Evolutionary conservation across 345 rosid species (phyloP).

Genomic region (Mangifera indica): DNA sequence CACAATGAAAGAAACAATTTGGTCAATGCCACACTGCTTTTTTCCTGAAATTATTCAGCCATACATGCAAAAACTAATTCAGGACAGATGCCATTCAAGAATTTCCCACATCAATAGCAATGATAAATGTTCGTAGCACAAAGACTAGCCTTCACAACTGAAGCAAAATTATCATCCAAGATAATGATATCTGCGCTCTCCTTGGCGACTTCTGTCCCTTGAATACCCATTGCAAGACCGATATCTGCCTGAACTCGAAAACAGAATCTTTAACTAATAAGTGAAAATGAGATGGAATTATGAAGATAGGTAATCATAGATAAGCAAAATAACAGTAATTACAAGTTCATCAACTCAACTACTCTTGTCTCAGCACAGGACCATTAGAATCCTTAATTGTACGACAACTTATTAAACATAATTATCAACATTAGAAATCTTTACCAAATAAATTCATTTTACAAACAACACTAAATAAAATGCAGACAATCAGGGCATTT

Average conservation of each 20-base stretch:
- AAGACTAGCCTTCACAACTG: constrained; percentile 86
- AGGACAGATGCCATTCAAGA: neutral
- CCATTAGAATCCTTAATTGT: neutral
- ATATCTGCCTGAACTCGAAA: constrained; percentile 78
- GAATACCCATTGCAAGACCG: constrained; percentile 98
- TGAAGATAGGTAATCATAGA: neutral
- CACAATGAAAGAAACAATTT: neutral
- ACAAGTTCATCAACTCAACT: neutral
- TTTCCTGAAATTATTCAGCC: neutral
- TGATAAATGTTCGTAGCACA: neutral
- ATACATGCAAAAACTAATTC: neutral
- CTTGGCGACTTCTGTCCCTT: constrained; percentile 98
- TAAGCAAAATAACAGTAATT: neutral
- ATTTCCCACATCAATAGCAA: neutral
- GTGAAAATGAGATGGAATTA: constrained; percentile 1
- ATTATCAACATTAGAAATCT: neutral
- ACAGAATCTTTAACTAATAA: neutral
- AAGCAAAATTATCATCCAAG: constrained; percentile 87
- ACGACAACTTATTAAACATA: neutral
- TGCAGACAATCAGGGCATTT: neutral
- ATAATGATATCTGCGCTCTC: constrained; percentile 97
- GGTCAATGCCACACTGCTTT: no score
- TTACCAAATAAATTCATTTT: neutral
- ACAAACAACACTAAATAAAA: neutral
- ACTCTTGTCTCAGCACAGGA: neutral